Conservation (phyloP, 2,329 filamentous ascomycete species). For the Penicillium janthinellum region DNA sequence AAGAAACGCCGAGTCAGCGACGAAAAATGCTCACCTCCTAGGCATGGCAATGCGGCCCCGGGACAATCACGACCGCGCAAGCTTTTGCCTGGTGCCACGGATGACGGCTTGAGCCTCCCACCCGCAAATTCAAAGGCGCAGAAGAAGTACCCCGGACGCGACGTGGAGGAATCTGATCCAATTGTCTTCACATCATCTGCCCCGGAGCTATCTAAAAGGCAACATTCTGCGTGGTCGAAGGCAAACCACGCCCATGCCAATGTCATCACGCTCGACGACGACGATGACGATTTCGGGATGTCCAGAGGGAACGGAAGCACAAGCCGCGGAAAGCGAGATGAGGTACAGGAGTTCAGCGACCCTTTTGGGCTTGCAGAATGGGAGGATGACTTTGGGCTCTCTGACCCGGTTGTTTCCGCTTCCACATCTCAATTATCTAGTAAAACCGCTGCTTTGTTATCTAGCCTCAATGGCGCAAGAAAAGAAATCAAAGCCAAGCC, state of each 20-base stretch:
- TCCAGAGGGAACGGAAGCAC: conserved; percentile 3
- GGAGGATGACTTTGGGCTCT: conserved; percentile 28
- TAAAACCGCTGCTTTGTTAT: conserved; percentile 45
- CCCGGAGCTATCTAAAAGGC: conserved; percentile 24
- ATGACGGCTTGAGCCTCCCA: conserved; percentile 30
- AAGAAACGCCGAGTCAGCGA: conserved; percentile 37
- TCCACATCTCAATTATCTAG: conserved; percentile 37
- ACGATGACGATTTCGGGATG: conserved; percentile 25
- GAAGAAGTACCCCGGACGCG: conserved; percentile 13
- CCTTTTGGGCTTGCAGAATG: conserved; percentile 29
- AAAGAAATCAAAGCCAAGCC: conserved; percentile 6
- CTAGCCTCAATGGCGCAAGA: conserved; percentile 28
- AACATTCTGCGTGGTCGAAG: conserved; percentile 3
- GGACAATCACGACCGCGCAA: conserved; percentile 1
- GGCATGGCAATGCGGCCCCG: conserved; percentile 4
- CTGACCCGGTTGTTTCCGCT: conserved; percentile 20
- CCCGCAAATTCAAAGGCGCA: conserved; percentile 12
- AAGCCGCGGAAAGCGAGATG: conserved; percentile 14
- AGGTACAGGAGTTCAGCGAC: conserved; percentile 41
- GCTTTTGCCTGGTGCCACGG: conserved; percentile 31
- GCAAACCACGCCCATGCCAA: conserved; percentile 8
- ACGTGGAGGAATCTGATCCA: conserved; percentile 41
- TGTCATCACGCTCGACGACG: conserved; percentile 41
- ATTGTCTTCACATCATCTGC: conserved; percentile 49
- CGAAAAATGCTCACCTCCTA: conserved; percentile 16